A percentile compares a stretch with the other conserved stretches of the same genome.
These are phyloP conservation scores for Cyclotella choctawhatcheeana DNA, from an alignment of 108 stramenopile genomes.

Conservation along the genomic window DNA sequence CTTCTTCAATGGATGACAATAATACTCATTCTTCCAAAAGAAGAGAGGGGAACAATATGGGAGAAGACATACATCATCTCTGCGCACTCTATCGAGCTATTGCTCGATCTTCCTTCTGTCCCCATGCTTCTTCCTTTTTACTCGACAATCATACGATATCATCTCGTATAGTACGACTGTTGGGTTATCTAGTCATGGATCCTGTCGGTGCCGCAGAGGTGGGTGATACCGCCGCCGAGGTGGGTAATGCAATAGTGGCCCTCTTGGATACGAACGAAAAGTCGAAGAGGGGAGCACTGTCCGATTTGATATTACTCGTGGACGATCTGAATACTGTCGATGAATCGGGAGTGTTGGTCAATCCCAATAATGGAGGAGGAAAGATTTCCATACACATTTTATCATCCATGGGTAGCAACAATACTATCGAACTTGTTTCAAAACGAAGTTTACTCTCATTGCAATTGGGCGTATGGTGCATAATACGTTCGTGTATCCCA, in stretches of 20 bases:
- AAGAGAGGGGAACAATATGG: background rate
- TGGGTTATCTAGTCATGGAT: conserved; percentile 28
- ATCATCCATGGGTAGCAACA: background rate
- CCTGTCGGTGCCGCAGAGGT: conserved; percentile 18
- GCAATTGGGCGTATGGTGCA: conserved; percentile 39
- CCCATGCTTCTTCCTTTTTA: conserved; percentile 56
- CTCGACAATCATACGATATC: conserved; percentile 17
- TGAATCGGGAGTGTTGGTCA: conserved; percentile 23
- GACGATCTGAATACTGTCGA: conserved; percentile 42
- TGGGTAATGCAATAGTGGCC: conserved; percentile 36
- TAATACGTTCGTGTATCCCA: conserved; percentile 18
- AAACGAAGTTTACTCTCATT: conserved; percentile 34
- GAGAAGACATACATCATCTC: conserved; percentile 57
- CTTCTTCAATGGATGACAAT: background rate
- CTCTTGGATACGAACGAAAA: conserved; percentile 15
- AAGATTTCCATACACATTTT: conserved; percentile 39
- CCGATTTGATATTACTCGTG: conserved; percentile 40
- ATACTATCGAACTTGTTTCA: conserved; percentile 3
- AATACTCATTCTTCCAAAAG: background rate
- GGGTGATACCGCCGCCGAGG: conserved; percentile 17
- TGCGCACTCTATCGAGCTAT: conserved; percentile 75
- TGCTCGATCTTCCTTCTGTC: conserved; percentile 68
- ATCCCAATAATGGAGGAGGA: conserved; percentile 3
- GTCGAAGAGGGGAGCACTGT: conserved; percentile 19
- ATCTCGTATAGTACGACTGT: conserved; percentile 21